Evolutionary conservation across 257 asterid species (phyloP).

Genomic region (Nicotiana sylvestris): DNA sequence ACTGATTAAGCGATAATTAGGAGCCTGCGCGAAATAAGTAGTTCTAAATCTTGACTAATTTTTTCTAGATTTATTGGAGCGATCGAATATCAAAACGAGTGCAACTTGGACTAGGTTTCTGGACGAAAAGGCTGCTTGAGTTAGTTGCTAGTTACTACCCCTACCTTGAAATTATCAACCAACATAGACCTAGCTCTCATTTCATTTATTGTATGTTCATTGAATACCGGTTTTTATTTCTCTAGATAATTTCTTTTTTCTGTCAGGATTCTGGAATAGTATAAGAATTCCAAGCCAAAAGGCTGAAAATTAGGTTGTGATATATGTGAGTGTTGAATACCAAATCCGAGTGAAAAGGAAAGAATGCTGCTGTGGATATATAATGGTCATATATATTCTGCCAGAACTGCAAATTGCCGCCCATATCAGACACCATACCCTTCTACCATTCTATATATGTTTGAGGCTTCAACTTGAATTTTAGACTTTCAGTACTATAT

Average conservation of each 20-base stretch:
- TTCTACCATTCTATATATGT: neutral
- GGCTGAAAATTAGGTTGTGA: neutral
- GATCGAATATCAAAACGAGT: neutral
- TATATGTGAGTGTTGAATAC: neutral
- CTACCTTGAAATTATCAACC: neutral
- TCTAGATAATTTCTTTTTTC: neutral
- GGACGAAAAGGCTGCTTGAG: neutral
- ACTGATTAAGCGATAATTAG: too few species aligned
- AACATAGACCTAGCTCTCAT: neutral
- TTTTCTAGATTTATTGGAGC: neutral
- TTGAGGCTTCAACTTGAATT: neutral
- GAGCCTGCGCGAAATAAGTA: neutral
- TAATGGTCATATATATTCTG: neutral
- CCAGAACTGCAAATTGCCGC: neutral
- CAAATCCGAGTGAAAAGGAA: neutral
- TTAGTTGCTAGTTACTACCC: neutral
- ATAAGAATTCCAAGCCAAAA: neutral
- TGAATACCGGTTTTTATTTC: neutral
- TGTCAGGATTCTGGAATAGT: neutral
- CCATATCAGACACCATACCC: neutral
- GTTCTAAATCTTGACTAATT: neutral
- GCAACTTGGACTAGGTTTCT: neutral
- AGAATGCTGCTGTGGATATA: neutral
- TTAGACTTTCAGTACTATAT: neutral
- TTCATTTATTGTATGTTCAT: neutral